Conservation (phyloP, 1,284 basidiomycete species). For the Pyrrhoderma noxium region DNA sequence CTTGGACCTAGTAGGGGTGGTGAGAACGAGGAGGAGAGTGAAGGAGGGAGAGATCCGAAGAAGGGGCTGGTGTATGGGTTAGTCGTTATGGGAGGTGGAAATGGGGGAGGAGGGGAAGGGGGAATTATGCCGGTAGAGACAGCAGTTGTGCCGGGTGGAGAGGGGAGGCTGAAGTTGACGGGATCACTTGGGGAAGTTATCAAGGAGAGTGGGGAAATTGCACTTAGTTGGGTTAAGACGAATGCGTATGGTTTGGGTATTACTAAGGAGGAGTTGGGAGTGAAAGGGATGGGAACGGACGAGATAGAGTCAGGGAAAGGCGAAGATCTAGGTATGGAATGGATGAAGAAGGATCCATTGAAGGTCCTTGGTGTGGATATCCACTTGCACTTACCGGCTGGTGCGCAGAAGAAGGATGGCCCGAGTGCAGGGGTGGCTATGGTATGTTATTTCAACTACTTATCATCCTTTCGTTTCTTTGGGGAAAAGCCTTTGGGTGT, state of each 20-base stretch:
- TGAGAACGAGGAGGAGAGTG: constrained; percentile 44
- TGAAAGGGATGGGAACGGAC: constrained; percentile 27
- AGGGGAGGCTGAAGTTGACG: constrained; percentile 5
- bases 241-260: constrained; percentile 79
- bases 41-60: constrained; percentile 61
- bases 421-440: constrained; percentile 87
- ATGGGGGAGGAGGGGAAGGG: constrained; percentile 84
- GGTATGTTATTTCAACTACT: constrained; percentile 33
- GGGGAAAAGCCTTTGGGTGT: not conserved
- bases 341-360: no score
- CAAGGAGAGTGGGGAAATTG: constrained; percentile 83
- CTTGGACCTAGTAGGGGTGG: constrained; percentile 81
- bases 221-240: constrained; percentile 81
- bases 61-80: constrained; percentile 78
- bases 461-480: not conserved
- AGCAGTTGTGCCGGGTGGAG: constrained; percentile 72
- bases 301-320: constrained; percentile 36
- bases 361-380: constrained; percentile 69
- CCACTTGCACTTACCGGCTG: constrained; percentile 83
- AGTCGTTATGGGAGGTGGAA: constrained; percentile 83
- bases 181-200: constrained; percentile 48
- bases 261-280: constrained; percentile 56
- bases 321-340: constrained; percentile 51
- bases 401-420: constrained; percentile 87
- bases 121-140: constrained; percentile 82